Conservation (phyloP, 441 rosid genomes). For the Pelargonium exstipulatum region DNA sequence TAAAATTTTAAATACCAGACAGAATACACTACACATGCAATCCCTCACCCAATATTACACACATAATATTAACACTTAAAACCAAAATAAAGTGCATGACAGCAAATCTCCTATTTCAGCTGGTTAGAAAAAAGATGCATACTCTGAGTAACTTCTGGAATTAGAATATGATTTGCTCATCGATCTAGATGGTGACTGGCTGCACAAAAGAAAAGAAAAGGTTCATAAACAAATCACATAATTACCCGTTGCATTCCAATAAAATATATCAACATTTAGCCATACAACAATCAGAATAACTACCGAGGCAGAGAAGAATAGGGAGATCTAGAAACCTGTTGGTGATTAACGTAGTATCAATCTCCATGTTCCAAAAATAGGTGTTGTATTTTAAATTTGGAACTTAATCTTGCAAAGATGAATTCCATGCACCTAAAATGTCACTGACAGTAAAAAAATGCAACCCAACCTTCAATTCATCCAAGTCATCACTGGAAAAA, state of each 20-base stretch:
- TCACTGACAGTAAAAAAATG: no score
- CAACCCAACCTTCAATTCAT: no score
- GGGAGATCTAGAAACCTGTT: no score
- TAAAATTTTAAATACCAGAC: not conserved
- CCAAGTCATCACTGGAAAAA: no score
- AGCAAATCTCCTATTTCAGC: not conserved
- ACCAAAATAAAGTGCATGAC: conserved; percentile 6
- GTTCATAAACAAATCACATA: not conserved
- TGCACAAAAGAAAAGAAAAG: conserved; percentile 16
- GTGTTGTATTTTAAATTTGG: no score
- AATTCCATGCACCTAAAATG: no score
- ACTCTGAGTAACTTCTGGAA: conserved; percentile 60
- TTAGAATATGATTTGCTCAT: conserved; percentile 51
- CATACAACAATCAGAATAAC: conserved; percentile 16
- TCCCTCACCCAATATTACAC: not conserved
- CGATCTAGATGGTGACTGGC: conserved; percentile 47
- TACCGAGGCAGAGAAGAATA: conserved; percentile 25
- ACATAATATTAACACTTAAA: not conserved
- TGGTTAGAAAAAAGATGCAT: conserved; percentile 19
- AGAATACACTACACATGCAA: not conserved
- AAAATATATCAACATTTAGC: not conserved
- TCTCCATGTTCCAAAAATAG: no score
- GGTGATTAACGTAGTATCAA: no score
- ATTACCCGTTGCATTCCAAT: not conserved
- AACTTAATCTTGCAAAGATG: no score